Base-by-base conservation (phyloP, 306 rosid genomes). In the Amphicarpaea edgeworthii region DNA sequence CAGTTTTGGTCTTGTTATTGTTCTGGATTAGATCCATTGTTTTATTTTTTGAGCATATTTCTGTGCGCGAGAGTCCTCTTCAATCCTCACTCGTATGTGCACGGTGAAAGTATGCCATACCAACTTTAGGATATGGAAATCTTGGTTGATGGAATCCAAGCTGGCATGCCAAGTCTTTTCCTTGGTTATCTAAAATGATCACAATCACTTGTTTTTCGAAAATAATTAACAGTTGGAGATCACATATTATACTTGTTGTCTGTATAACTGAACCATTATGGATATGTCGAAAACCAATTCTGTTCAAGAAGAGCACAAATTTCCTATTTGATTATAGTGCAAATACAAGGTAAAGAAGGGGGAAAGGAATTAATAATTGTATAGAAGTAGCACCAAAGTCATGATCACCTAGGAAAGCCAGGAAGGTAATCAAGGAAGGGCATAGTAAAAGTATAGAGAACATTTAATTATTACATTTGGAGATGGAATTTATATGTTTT, bases 131-230 rank as follows among this genome's bases (percentile, higher is more conserved):
- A 11, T 16, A 49, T 34, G 70, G 74, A 68, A 76, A 68, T 63
- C 79, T 69, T 38, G 75, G n/a, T 70, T 8, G 78, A 53, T 70
- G 80, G 86, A 75, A 32, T 76, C 90, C 83, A 34, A 78, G 68
- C 80, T 59, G 78, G 85, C 79, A 20, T 50, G 57, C 24, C 75
- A 78, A 57, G 63, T 83, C 60, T 79, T 75, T 79, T 75, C 78
- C 72, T 20, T 66, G 54, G 62, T 42, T 67, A 43, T 82, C 38
- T 47, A 21, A 65, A 78, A 43, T 70, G 8, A 57, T 70, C 73
- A 81, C 40, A 65, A 58, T 49, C 59, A 54, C 53, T 75, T 75
- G 73, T 24, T 65, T 75, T 73, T 46, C 21, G 40, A 41, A 45
- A 85, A 49, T 74, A 70, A 46, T 57, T 70, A 79, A 75, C 42